Evolutionary conservation across 768 basidiomycete species (phyloP).

Genomic region (Hygrophorus pudorinus): DNA sequence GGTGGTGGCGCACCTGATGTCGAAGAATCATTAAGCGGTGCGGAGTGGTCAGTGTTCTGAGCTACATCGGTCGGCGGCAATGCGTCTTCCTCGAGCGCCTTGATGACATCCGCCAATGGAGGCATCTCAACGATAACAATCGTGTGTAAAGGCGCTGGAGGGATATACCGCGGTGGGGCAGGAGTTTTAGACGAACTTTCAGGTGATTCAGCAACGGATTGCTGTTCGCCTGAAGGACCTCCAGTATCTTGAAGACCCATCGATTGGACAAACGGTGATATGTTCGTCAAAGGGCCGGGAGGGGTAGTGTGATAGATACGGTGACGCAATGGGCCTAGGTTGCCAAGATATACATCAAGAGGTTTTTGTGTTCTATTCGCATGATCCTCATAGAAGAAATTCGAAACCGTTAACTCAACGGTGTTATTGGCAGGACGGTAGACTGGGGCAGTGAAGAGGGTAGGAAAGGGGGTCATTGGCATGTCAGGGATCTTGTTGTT

Average conservation of each 20-base stretch:
- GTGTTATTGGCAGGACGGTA: conserved; percentile 65
- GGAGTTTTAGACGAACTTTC: conserved; percentile 20
- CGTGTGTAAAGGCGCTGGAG: conserved; percentile 53
- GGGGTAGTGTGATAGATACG: conserved; percentile 68
- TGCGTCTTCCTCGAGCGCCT: conserved; percentile 67
- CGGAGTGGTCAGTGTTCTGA: conserved; percentile 24
- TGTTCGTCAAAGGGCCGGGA: conserved; percentile 56
- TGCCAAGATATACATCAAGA: conserved; percentile 83
- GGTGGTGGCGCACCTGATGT: conserved; percentile 18
- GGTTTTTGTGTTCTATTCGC: conserved; percentile 55
- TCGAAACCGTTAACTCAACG: conserved; percentile 76
- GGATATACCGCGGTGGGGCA: conserved; percentile 39
- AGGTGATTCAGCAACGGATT: conserved; percentile 12
- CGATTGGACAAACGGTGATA: conserved; percentile 48
- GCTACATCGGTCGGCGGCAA: conserved; percentile 33
- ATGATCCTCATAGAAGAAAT: conserved; percentile 78
- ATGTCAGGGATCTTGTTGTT: conserved; percentile 66
- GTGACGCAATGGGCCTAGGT: conserved; percentile 74
- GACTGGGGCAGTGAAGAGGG: conserved; percentile 68
- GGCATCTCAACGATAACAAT: conserved; percentile 86
- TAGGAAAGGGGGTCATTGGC: conserved; percentile 87
- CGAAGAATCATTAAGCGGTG: conserved; percentile 17
- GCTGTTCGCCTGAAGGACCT: conserved; percentile 17
- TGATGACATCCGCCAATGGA: conserved; percentile 60
- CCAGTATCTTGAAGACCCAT: conserved; percentile 24